These are phyloP conservation scores for Aspergillus baeticus DNA, from an alignment of 495 filamentous ascomycete species.

Conservation along the genomic window DNA sequence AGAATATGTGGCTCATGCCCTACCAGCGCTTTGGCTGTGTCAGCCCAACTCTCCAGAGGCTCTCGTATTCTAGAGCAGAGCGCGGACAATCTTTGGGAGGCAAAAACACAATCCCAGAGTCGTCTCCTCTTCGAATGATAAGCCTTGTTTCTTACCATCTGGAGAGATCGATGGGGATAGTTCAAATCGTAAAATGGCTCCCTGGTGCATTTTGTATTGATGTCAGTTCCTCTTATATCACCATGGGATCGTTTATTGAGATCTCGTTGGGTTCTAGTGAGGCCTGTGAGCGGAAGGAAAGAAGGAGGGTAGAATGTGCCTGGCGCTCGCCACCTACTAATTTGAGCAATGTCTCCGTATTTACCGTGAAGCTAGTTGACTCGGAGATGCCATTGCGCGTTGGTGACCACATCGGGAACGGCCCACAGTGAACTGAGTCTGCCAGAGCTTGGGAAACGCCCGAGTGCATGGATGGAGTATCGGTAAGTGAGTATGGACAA, in stretches of 20 bases:
- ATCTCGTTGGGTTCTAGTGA: constrained; percentile 11
- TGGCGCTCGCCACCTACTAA: constrained; percentile 4
- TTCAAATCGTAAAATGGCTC: constrained; percentile 14
- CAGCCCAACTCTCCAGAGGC: too few species aligned
- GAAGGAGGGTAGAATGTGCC: neutral
- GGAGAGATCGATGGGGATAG: too few species aligned
- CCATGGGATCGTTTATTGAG: constrained; percentile 12
- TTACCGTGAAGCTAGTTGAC: constrained; percentile 10
- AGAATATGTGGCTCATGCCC: too few species aligned
- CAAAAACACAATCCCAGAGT: too few species aligned
- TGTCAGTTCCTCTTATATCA: constrained; percentile 7
- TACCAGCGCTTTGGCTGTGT: too few species aligned
- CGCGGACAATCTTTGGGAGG: too few species aligned
- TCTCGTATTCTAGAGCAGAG: too few species aligned
- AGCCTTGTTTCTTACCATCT: too few species aligned
- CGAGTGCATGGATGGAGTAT: constrained; percentile 7
- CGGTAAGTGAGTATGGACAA: constrained; percentile 14
- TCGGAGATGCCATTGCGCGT: constrained; percentile 10
- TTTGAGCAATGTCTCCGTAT: constrained; percentile 15
- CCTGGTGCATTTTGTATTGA: constrained; percentile 10
- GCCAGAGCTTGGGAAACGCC: constrained; percentile 1
- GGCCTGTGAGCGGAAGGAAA: neutral
- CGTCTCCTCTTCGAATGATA: too few species aligned
- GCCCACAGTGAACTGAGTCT: constrained; percentile 9
- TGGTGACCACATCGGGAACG: neutral